Evolutionary conservation across 805 yeast species (phyloP).

Genomic region (Suhomyces tanzawaensis): DNA sequence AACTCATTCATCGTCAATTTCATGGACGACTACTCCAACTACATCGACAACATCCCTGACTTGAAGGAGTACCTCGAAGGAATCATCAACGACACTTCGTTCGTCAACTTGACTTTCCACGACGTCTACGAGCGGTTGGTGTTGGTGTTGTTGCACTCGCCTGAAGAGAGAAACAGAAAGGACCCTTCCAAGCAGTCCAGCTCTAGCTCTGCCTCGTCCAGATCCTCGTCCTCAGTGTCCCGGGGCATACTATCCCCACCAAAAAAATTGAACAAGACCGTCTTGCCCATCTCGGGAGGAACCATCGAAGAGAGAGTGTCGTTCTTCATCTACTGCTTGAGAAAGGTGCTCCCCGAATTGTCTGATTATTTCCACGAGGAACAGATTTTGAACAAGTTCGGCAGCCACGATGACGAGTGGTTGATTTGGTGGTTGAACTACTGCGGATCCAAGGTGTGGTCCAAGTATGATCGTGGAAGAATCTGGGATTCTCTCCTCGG

Average conservation of each 20-base stretch:
- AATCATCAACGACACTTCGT: conserved; percentile 26
- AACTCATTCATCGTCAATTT: conserved; percentile 31
- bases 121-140: conserved; percentile 74
- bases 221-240: conserved; percentile 2
- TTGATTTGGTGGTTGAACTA: conserved; percentile 92
- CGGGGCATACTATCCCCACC: conserved; percentile 1
- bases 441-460: conserved; percentile 83
- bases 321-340: conserved; percentile 61
- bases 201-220: conserved; percentile 1
- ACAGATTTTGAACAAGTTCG: conserved; percentile 59
- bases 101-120: conserved; percentile 49
- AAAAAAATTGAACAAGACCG: conserved; percentile 31
- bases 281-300: conserved; percentile 57
- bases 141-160: conserved; percentile 72
- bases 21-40: conserved; percentile 38
- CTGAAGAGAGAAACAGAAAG: conserved; percentile 41
- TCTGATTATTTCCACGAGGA: conserved; percentile 78
- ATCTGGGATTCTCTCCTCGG: conserved; percentile 88
- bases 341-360: conserved; percentile 69
- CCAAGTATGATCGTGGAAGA: conserved; percentile 77
- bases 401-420: conserved; percentile 77
- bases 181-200: conserved; percentile 1
- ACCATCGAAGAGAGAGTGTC: conserved; percentile 64
- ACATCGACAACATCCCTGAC: conserved; percentile 30
- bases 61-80: conserved; percentile 21